These are phyloP conservation scores for Cubamyces lactineus DNA, from an alignment of 768 basidiomycete species.

Conservation along the genomic window DNA sequence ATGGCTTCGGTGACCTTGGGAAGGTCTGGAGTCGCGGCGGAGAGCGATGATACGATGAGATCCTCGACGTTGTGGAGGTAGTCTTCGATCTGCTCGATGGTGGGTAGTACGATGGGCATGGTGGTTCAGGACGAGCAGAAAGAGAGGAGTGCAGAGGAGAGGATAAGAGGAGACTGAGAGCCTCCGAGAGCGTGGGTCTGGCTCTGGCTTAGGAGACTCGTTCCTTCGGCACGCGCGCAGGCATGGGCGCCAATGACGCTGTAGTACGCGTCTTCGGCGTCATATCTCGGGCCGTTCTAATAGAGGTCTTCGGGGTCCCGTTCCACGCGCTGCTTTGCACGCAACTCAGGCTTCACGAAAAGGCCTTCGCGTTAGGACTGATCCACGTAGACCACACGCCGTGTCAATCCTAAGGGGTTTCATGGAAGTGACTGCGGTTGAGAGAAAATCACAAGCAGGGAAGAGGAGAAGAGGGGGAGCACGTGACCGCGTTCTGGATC, in stretches of 20 bases:
- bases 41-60: constrained; percentile 57
- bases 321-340: background rate
- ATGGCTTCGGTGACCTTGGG: constrained; percentile 67
- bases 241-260: constrained; percentile 3
- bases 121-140: background rate
- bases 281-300: background rate
- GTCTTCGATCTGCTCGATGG: constrained; percentile 69
- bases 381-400: too few relatives aligned
- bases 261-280: constrained; percentile 12
- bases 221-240: background rate
- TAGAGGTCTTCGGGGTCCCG: background rate
- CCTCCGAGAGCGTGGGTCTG: constrained; percentile 1
- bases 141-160: background rate
- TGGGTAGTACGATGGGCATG: constrained; percentile 30
- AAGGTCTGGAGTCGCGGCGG: constrained; percentile 60
- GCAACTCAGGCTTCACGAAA: background rate
- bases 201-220: constrained; percentile 3
- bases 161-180: background rate
- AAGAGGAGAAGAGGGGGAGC: background rate
- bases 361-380: too few relatives aligned
- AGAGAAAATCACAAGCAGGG: background rate
- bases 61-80: constrained; percentile 69
- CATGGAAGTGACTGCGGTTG: background rate
- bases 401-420: too few relatives aligned
- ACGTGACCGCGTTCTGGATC: constrained; percentile 15